These are phyloP conservation scores for Penicillium silybi DNA, from an alignment of 495 filamentous ascomycete species.

Conservation along the genomic window DNA sequence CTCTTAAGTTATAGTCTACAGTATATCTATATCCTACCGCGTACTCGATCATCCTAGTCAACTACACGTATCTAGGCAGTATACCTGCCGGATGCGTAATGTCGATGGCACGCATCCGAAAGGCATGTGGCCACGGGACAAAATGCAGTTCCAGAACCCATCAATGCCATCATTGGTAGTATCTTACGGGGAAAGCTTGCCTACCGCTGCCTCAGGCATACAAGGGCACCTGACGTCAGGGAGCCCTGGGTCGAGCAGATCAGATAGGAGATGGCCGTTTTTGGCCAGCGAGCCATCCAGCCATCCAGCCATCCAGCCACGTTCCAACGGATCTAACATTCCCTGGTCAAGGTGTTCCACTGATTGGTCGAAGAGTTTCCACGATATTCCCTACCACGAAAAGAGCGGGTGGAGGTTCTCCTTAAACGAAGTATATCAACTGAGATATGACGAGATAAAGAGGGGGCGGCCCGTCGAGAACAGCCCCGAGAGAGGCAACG, in stretches of 20 bases:
- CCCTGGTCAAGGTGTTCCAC: background rate
- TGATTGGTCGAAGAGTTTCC: background rate
- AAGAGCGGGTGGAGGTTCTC: background rate
- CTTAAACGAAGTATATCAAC: background rate
- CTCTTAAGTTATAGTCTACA: too few relatives aligned
- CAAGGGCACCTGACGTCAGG: constrained; percentile 21
- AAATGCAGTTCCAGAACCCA: background rate
- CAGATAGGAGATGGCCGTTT: background rate
- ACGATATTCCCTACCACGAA: background rate
- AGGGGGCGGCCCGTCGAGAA: background rate
- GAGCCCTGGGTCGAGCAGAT: background rate
- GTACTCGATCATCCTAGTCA: background rate
- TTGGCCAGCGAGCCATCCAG: background rate
- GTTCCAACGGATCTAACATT: background rate
- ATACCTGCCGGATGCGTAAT: background rate
- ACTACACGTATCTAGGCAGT: too few relatives aligned
- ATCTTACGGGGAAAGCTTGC: background rate
- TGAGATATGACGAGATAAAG: background rate
- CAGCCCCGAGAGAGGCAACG: background rate
- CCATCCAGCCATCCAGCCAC: background rate
- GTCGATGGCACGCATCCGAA: too few relatives aligned
- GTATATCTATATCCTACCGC: too few relatives aligned
- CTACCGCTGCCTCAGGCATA: constrained; percentile 13
- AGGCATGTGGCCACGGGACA: background rate
- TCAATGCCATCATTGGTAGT: background rate